A percentile compares a stretch with the other conserved stretches of the same genome.
These are phyloP conservation scores for Trichosanthes truncata DNA, from an alignment of 306 rosid species.

Conservation along the genomic window DNA sequence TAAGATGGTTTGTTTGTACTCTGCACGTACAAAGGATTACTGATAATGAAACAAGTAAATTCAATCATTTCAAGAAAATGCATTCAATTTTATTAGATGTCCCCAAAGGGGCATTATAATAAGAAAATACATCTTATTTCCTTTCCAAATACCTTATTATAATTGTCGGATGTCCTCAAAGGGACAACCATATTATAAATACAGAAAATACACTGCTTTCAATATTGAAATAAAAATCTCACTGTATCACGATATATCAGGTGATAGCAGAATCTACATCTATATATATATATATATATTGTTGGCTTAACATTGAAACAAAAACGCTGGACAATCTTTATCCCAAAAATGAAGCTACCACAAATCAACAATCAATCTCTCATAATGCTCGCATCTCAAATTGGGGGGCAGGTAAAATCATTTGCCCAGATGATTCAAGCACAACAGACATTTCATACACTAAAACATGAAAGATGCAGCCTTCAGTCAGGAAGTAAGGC, in stretches of 20 bases:
- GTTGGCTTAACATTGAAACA: not conserved
- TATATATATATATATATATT: not conserved
- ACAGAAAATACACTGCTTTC: not conserved
- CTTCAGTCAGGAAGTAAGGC: not conserved
- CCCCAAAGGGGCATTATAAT: not conserved
- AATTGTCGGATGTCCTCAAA: not conserved
- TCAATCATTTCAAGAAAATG: not conserved
- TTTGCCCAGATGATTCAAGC: constrained; percentile 2
- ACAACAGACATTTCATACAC: not conserved
- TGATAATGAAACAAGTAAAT: not conserved
- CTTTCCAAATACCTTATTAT: not conserved
- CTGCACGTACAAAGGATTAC: not conserved
- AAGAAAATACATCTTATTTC: not conserved
- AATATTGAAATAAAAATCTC: not conserved
- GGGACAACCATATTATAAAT: not conserved
- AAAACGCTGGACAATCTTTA: too few relatives aligned
- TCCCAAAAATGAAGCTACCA: too few relatives aligned
- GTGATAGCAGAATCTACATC: not conserved
- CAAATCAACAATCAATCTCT: not conserved
- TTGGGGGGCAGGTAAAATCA: not conserved
- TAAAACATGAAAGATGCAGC: not conserved
- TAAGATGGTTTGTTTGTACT: not conserved
- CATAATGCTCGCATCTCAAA: not conserved
- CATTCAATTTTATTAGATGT: not conserved
- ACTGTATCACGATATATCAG: not conserved